These are phyloP conservation scores for Gaultheria prostrata DNA, from an alignment of 148 eudicot species.

Conservation along the genomic window DNA sequence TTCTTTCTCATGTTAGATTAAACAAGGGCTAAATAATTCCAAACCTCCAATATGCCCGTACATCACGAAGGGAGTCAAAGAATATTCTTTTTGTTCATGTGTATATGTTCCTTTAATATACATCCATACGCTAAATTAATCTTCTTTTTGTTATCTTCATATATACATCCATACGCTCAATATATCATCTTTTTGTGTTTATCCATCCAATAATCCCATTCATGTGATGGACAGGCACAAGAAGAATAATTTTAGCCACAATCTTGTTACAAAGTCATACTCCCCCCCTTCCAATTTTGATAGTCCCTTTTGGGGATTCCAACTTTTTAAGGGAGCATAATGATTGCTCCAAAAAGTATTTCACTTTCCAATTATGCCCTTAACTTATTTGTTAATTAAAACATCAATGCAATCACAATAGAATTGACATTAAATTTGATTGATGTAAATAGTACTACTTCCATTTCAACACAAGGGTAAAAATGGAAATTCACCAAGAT, in stretches of 20 bases:
- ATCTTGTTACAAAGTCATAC: background rate
- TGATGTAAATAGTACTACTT: too few species aligned
- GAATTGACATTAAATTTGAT: too few species aligned
- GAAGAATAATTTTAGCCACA: background rate
- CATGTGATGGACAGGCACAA: background rate
- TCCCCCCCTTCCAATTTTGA: too few species aligned
- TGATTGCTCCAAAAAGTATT: too few species aligned
- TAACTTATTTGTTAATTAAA: too few species aligned
- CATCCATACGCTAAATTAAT: background rate
- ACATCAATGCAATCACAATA: too few species aligned
- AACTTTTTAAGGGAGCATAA: too few species aligned
- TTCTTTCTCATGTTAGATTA: background rate
- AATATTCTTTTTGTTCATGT: background rate
- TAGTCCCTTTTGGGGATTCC: too few species aligned
- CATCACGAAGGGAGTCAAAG: background rate
- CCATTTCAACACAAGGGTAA: too few species aligned
- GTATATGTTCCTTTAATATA: background rate
- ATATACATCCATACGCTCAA: background rate
- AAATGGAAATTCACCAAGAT: too few species aligned
- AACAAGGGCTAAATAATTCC: background rate
- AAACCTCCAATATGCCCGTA: background rate
- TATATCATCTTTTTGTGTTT: background rate
- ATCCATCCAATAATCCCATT: background rate
- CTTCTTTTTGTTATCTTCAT: background rate
- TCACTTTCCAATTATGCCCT: too few species aligned